Conservation (phyloP, 805 yeast species). For the Wickerhamiella allomyrinae region DNA sequence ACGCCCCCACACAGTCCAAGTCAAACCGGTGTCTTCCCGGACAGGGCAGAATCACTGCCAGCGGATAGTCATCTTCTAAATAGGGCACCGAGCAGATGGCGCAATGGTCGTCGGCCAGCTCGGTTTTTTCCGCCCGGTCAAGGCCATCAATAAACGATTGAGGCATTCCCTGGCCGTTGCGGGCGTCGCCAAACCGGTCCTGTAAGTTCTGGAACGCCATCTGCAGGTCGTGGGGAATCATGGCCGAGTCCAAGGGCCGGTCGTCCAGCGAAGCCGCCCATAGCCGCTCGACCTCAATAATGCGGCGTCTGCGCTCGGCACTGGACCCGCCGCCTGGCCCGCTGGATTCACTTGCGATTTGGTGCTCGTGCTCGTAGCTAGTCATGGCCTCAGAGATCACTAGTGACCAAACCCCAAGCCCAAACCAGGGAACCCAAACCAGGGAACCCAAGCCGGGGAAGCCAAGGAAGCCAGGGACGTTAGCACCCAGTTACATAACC, state of each 20-base stretch:
- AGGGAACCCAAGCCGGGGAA: no score
- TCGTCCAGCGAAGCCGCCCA: not conserved
- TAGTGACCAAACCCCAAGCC: no score
- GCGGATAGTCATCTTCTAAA: constrained; percentile 58
- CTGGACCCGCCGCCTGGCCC: not conserved
- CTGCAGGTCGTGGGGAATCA: not conserved
- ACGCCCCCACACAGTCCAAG: constrained; percentile 78
- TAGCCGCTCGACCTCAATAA: not conserved
- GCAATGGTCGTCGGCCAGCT: constrained; percentile 43
- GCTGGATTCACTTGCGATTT: constrained; percentile 1
- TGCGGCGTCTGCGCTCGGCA: not conserved
- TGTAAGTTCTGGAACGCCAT: not conserved
- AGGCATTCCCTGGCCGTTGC: constrained; percentile 35
- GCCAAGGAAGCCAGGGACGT: no score
- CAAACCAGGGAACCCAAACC: not conserved
- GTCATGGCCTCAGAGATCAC: not conserved
- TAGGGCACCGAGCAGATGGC: constrained; percentile 73
- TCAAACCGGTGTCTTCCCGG: constrained; percentile 59
- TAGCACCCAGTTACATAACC: no score
- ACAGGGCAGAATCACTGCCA: constrained; percentile 67
- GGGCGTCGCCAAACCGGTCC: constrained; percentile 3
- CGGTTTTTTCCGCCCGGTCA: constrained; percentile 47
- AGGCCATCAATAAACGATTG: constrained; percentile 61
- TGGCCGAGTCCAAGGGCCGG: not conserved
- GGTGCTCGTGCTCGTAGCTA: constrained; percentile 12